Conservation (phyloP, 129 eudicot genomes). For the Solidago caesia region DNA sequence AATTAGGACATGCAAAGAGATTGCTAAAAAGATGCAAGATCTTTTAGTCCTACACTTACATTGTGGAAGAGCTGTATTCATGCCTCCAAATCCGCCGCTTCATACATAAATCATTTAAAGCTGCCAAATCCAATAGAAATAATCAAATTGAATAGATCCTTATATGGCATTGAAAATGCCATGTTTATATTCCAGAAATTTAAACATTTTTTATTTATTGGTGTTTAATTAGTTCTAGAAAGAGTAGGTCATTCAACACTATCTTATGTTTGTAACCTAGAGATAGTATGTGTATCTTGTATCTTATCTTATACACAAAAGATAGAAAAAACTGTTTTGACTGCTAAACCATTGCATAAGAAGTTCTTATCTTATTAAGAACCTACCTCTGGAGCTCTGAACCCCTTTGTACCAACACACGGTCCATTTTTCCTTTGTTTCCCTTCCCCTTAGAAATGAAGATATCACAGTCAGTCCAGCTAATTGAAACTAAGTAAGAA, state of each 20-base stretch:
- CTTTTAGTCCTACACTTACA: background rate
- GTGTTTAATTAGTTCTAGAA: background rate
- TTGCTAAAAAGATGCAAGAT: slow-evolving; percentile 12
- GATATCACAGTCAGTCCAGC: slow-evolving; percentile 11
- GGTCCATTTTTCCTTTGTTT: slow-evolving; percentile 79
- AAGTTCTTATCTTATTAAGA: too few species aligned
- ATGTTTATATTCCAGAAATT: background rate
- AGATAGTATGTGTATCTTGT: slow-evolving; percentile 5
- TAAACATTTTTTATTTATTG: background rate
- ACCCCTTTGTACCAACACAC: slow-evolving; percentile 96
- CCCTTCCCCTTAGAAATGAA: slow-evolving; percentile 48
- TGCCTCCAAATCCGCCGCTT: background rate
- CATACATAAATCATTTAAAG: background rate
- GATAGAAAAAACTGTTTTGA: background rate
- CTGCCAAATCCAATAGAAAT: background rate
- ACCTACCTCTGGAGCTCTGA: slow-evolving; percentile 98
- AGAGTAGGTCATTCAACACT: background rate
- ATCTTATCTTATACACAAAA: background rate
- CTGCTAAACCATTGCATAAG: slow-evolving; percentile 4
- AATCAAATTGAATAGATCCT: background rate
- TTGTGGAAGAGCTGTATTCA: background rate
- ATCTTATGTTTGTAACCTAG: background rate
- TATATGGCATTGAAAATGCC: background rate
- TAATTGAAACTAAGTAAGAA: background rate
- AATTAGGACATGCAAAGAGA: background rate